These are phyloP conservation scores for Alopecurus myosuroides DNA, from an alignment of 176 grass and related monocot species.

Conservation along the genomic window DNA sequence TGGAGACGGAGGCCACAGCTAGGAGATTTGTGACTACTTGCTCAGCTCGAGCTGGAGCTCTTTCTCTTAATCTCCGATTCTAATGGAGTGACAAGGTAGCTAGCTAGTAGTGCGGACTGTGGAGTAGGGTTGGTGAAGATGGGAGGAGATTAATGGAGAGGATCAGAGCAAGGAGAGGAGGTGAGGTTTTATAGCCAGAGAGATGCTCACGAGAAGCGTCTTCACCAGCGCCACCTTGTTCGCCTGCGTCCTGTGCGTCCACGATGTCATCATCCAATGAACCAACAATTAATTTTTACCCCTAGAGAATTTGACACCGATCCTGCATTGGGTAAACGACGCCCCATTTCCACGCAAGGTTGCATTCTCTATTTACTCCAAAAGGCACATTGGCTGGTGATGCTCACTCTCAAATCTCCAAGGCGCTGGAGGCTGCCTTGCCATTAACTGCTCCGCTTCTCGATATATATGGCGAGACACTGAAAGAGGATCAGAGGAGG, in stretches of 20 bases:
- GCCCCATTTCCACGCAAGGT: no score
- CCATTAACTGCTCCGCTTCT: not conserved
- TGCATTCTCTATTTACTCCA: no score
- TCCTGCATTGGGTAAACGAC: no score
- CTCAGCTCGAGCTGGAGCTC: not conserved
- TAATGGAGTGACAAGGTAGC: not conserved
- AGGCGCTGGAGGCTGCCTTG: not conserved
- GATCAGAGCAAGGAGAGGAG: not conserved
- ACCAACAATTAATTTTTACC: no score
- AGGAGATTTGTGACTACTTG: not conserved
- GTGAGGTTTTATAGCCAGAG: conserved; percentile 20
- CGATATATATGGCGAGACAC: not conserved
- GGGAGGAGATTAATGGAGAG: not conserved
- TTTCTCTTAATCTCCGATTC: no score
- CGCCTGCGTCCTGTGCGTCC: no score
- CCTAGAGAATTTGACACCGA: no score
- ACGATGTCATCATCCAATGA: no score
- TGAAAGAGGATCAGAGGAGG: not conserved
- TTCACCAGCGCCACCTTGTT: no score
- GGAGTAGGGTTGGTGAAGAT: conserved; percentile 9
- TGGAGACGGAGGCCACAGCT: conserved; percentile 14
- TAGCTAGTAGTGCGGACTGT: not conserved
- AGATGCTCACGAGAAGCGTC: not conserved
- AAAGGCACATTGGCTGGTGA: no score
- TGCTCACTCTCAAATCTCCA: no score